Conservation (phyloP, 1,284 basidiomycete species). For the Microbotryum saponariae region DNA sequence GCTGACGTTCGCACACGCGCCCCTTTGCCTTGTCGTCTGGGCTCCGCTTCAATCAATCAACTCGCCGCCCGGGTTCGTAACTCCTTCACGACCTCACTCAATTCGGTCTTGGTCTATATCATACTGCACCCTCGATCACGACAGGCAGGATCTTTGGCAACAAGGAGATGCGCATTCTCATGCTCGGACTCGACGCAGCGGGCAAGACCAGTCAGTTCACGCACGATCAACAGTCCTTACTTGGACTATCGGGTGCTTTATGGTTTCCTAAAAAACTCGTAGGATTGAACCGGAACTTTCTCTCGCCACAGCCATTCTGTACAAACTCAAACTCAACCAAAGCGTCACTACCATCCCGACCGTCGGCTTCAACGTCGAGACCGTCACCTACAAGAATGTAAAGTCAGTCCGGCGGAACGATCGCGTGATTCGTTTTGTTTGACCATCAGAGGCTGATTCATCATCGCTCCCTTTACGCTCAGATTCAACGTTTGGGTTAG, state of each 20-base stretch:
- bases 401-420: slow-evolving; percentile 31
- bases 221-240: neutral
- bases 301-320: slow-evolving; percentile 46
- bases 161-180: slow-evolving; percentile 40
- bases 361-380: slow-evolving; percentile 50
- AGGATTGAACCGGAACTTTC: too few relatives aligned
- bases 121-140: neutral
- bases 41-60: neutral
- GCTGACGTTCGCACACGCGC: neutral
- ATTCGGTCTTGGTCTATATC: too few relatives aligned
- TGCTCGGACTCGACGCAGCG: slow-evolving; percentile 48
- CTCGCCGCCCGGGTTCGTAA: neutral
- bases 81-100: neutral
- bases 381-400: slow-evolving; percentile 45
- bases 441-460: neutral
- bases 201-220: slow-evolving; percentile 72
- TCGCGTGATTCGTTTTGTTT: neutral
- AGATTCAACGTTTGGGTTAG: slow-evolving; percentile 40
- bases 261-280: neutral
- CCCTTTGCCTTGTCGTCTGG: neutral
- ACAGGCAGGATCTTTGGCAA: slow-evolving; percentile 38
- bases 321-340: slow-evolving; percentile 47
- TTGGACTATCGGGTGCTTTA: too few relatives aligned
- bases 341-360: slow-evolving; percentile 47
- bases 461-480: neutral